Base-by-base conservation (phyloP, 2,329 filamentous ascomycete genomes). In the Trichoderma cornu-damae region DNA sequence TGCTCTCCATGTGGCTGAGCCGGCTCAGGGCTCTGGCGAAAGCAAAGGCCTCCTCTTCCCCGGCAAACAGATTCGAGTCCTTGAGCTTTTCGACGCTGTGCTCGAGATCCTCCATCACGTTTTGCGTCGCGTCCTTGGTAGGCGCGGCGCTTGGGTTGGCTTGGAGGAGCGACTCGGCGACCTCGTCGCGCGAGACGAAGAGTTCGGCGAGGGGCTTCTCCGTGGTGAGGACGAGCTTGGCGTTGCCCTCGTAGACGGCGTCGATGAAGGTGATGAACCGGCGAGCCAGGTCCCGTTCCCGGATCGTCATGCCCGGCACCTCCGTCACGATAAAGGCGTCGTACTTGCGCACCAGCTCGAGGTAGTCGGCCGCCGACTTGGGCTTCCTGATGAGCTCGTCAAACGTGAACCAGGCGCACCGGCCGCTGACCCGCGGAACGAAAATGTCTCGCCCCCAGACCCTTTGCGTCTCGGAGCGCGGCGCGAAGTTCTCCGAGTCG, bases 241-340 rank as follows among this genome's bases (percentile, higher is more conserved):
- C 92, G 72, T 93, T 83, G 26, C 81, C 79, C 72, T 99, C 94
- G 69, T 99, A 99, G 4, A 96, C 87, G 5, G 94, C 93, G 70
- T 99, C 94, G 63, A 99, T 90, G 65, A 99, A 96, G 0, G 93
- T 99, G 70, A 99, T 99, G 72, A 99, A 96, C 4, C 94, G 82
- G 11, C 94, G 79, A 0, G 94, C 94, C 37, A 96, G 80, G 73
- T 99, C 94, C 18, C 94, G 84, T 67, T 91, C 85, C 55, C 84
- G 84, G 63, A 90, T 83, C 38, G 87, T 94, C 94, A 99, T 97
- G 5, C 87, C 89, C 0, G 94, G 94, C 1, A 97, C 86, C 51
- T 92, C 88, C 0, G 91, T 96, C 8, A 99, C 83, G 62, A 99
- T 84, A 67, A 99, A 97, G 1, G 92, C 86, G 60, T 96, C 88